These are phyloP conservation scores for Rhizodiscina lignyota DNA, from an alignment of 495 filamentous ascomycete genomes.

Conservation along the genomic window DNA sequence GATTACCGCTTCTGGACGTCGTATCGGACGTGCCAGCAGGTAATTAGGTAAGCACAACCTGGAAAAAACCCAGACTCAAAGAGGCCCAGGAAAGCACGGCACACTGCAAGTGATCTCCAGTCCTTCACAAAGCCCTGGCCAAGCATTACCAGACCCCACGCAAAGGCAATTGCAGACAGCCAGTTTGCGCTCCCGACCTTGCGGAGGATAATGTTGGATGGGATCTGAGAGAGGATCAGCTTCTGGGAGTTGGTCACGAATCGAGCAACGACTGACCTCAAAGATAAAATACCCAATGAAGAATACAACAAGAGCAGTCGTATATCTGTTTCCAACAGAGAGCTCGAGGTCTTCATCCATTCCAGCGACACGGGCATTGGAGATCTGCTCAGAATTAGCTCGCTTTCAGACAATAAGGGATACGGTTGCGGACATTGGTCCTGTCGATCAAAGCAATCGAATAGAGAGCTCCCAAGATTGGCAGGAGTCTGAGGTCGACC, in stretches of 20 bases:
- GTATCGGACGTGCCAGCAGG: constrained; percentile 8
- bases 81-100: constrained; percentile 8
- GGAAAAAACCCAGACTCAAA: constrained; percentile 9
- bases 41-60: constrained; percentile 1
- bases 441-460: constrained; percentile 10
- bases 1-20: constrained; percentile 8
- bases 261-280: constrained; percentile 2
- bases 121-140: constrained; percentile 9
- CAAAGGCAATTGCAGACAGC: constrained; percentile 5
- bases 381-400: not conserved
- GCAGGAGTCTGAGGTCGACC: constrained; percentile 10
- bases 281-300: constrained; percentile 12
- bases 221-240: constrained; percentile 1
- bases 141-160: constrained; percentile 7
- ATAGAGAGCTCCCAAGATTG: constrained; percentile 10
- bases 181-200: constrained; percentile 2
- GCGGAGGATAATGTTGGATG: constrained; percentile 5
- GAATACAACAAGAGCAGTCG: constrained; percentile 10
- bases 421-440: constrained; percentile 4
- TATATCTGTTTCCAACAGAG: constrained; percentile 9
- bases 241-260: not conserved
- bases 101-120: constrained; percentile 9
- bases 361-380: constrained; percentile 10
- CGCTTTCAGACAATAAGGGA: not conserved
- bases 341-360: constrained; percentile 11